phyloP scores from a whole-genome alignment of 345 rosid species.

The Boechera stricta region DNA sequence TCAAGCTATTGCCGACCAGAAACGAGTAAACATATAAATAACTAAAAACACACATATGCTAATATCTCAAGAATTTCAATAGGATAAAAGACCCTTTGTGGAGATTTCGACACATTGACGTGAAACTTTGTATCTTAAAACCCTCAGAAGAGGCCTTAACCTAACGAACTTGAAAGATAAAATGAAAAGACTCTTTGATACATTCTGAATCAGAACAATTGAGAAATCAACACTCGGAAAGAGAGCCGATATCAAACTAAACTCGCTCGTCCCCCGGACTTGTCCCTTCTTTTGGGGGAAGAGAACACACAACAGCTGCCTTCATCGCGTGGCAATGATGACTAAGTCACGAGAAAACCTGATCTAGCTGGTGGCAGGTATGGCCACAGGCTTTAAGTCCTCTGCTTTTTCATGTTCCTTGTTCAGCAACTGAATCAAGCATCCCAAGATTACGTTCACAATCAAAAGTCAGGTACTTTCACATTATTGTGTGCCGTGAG shows the following conservation, averaged over 20 bases:
- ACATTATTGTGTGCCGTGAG: neutral
- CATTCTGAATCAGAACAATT: conserved; percentile 30
- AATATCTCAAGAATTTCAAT: neutral
- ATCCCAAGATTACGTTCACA: conserved; percentile 15
- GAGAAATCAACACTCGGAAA: conserved; percentile 15
- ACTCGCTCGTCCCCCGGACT: conserved; percentile 11
- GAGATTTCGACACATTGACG: conserved; percentile 44
- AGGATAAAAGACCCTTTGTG: conserved; percentile 12
- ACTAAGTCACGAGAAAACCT: conserved; percentile 12
- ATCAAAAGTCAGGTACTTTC: conserved; percentile 12
- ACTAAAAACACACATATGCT: neutral
- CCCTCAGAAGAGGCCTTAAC: conserved; percentile 17
- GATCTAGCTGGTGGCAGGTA: conserved; percentile 48
- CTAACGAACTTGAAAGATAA: conserved; percentile 27
- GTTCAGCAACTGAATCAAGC: conserved; percentile 69
- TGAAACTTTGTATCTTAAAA: conserved; percentile 37
- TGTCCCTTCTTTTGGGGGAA: neutral
- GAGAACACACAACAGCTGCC: conserved; percentile 29
- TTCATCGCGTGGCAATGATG: conserved; percentile 31
- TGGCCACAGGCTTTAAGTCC: conserved; percentile 70
- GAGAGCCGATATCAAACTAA: conserved; percentile 20
- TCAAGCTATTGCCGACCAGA: neutral
- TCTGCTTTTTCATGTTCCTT: conserved; percentile 91
- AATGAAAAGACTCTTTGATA: conserved; percentile 12
- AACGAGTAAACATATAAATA: neutral